Base-by-base conservation (phyloP, 164 flowering plant species). In the Stephania yunnanensis region DNA sequence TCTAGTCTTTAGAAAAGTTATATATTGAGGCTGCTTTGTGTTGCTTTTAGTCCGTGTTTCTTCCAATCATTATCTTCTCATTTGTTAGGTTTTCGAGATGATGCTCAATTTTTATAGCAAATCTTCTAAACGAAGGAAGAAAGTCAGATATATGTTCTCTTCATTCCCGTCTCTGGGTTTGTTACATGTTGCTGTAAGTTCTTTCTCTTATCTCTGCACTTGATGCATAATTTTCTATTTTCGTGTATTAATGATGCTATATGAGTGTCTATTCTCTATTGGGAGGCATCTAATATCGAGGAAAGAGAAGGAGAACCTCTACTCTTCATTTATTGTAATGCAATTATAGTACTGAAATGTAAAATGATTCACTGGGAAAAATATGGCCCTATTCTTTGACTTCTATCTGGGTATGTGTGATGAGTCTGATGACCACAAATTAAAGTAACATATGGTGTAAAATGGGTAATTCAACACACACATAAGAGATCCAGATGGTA, bases 151-250 rank as follows among this genome's bases (percentile, higher is more conserved):
- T 6, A 42, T 85, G 67, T 86, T 89, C 69, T 77, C 85, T 52
- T 75, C 81, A 19, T 83, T 80, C 70, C 99, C 99, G 42, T 87
- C 78, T 73, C 50, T 83, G 75, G 97, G 88, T 73, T 75, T 95
- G 75, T 86, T 93, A 22, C 84, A 91, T 85, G 86, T 91, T 68
- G 97, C 98, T 80, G 99, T 95, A 87, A 92, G 99, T 88, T 71
- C 25, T 58, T 46, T n/a, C 9, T 72, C 25, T 72, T 61, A 36
- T 55, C 17, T 31, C 58, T 30, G 46, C 36, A 15, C 29, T 55
- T 17, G n/a, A 4, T 70, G 72, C 72, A 70, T 17, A 11, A 70
- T 13, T 17, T 20, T 46, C 46, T 10, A 15, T 45, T 45, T 29
- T 68, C 19, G 17, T 68, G 44, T 36, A 36, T 36, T 36, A 36